Evolutionary conservation across 164 flowering plant genomes (phyloP), one percentile per base, ranked within the genome.

Genomic region (Litsea cubeba): DNA sequence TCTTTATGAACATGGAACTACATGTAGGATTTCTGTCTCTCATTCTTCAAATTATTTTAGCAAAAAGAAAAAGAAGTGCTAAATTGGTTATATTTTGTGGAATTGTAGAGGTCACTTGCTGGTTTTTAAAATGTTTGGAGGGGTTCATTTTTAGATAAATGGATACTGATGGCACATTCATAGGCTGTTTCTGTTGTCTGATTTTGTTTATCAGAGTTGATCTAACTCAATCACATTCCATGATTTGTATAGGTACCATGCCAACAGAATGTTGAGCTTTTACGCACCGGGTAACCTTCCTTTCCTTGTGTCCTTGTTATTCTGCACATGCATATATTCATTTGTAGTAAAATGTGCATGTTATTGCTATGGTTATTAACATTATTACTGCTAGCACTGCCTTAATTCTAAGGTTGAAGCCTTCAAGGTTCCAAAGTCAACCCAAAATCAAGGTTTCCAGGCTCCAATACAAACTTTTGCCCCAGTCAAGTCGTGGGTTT

Each of bases 251-350:
- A 92, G 98, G 98, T 95, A 83, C 84, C 97, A 95, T 77, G 98
- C 98, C 18, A 95, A 93, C 74, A 85, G 98, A 50, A 92, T 95
- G 98, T 76, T 95, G 80, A 95, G 98, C 83, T 95, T 95, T 85
- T 90, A 90, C 66, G 98, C 98, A 63, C 97, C 93, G 83, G 93
- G 93, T 89, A 28, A 26, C 26, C 8, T 40, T 62, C 32, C 30
- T 65, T 62, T 46, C 35, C 67, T 32, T 49, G 23, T 62, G 50
- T 73, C 30, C 4, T 15, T 46, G 20, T 46, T 2, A n/a, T 24
- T 20, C 57, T 63, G n/a, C 17, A 22, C 14, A n/a, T 14, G 22
- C 25, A 46, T 46, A 11, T 69, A 14, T 69, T 69, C 20, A 50
- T 50, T 40, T 26, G 25, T 68, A 26, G 12, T 30, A 26, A n/a